These are phyloP conservation scores for Rubus idaeus DNA, from an alignment of 306 rosid species.

Conservation along the genomic window DNA sequence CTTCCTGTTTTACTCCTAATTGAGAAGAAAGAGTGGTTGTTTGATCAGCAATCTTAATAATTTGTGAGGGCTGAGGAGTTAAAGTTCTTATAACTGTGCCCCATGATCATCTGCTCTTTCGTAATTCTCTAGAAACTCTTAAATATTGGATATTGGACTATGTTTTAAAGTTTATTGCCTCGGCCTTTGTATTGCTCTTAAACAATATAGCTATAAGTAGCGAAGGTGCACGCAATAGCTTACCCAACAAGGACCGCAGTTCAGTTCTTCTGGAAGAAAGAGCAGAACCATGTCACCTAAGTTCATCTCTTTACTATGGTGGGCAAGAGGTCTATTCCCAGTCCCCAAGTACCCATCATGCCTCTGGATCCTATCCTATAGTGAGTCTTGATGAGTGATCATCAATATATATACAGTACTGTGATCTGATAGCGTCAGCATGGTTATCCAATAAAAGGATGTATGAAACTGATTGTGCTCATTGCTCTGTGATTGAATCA, in stretches of 20 bases:
- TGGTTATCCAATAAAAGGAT: conserved; percentile 2
- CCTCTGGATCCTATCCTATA: conserved; percentile 33
- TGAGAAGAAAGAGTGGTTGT: not conserved
- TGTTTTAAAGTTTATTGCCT: conserved; percentile 16
- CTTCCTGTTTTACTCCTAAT: not conserved
- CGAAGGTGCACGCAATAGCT: conserved; percentile 27
- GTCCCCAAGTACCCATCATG: conserved; percentile 32
- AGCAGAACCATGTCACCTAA: conserved; percentile 57
- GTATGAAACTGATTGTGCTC: conserved; percentile 6
- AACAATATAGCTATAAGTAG: conserved; percentile 27
- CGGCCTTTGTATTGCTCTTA: not conserved
- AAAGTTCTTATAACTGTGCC: conserved; percentile 12
- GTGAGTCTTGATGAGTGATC: conserved; percentile 41
- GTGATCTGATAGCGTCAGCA: conserved; percentile 10
- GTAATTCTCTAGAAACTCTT: not conserved
- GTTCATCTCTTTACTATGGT: conserved; percentile 59
- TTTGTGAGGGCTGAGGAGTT: not conserved
- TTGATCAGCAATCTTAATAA: not conserved
- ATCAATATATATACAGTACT: not conserved
- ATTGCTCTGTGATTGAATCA: conserved; percentile 22
- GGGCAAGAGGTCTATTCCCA: conserved; percentile 53
- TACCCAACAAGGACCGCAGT: conserved; percentile 38
- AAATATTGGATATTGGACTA: not conserved
- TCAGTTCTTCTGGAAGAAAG: conserved; percentile 39
- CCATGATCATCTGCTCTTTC: not conserved